A percentile compares a stretch with the other conserved stretches of the same genome.
Conservation (phyloP, 768 basidiomycete species). For the Dictyophora rubrovolvata region DNA sequence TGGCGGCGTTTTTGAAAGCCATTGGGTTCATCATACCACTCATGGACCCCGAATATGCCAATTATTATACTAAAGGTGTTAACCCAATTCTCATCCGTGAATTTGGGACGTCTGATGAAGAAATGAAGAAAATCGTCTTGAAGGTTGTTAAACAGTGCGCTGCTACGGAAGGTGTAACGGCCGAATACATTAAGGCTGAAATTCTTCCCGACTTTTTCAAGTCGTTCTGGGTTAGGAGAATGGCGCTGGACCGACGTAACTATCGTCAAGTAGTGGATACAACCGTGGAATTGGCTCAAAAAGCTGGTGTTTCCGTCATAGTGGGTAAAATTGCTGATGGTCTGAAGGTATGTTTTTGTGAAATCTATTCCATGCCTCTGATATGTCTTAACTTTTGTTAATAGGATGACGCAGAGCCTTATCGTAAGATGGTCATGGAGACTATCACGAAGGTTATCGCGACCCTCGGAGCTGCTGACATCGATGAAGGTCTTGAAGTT, state of each 20-base stretch:
- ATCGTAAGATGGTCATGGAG: conserved; percentile 99
- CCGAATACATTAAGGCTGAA: conserved; percentile 93
- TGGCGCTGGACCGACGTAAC: conserved; percentile 95
- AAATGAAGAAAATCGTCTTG: conserved; percentile 99
- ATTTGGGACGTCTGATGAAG: conserved; percentile 98
- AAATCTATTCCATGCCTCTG: neutral
- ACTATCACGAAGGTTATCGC: conserved; percentile 96
- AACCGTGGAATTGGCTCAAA: conserved; percentile 95
- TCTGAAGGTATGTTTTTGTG: conserved; percentile 41
- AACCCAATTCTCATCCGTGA: conserved; percentile 95
- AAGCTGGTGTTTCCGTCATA: conserved; percentile 93
- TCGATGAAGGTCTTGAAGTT: conserved; percentile 92
- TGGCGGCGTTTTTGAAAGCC: conserved; percentile 93
- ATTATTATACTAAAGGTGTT: conserved; percentile 98
- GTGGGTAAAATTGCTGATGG: conserved; percentile 83
- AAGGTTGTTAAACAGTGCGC: conserved; percentile 99
- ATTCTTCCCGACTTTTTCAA: conserved; percentile 99
- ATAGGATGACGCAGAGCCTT: conserved; percentile 72
- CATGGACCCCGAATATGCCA: conserved; percentile 99
- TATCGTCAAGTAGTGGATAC: conserved; percentile 98
- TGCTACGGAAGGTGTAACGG: conserved; percentile 94
- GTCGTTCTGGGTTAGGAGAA: conserved; percentile 95
- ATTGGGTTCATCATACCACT: conserved; percentile 99
- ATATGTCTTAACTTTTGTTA: neutral
- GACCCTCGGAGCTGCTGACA: conserved; percentile 91